Evolutionary conservation across 2,329 filamentous ascomycete genomes (phyloP), one percentile per base, ranked within the genome.

Genomic region (Aspergillus terreus): DNA sequence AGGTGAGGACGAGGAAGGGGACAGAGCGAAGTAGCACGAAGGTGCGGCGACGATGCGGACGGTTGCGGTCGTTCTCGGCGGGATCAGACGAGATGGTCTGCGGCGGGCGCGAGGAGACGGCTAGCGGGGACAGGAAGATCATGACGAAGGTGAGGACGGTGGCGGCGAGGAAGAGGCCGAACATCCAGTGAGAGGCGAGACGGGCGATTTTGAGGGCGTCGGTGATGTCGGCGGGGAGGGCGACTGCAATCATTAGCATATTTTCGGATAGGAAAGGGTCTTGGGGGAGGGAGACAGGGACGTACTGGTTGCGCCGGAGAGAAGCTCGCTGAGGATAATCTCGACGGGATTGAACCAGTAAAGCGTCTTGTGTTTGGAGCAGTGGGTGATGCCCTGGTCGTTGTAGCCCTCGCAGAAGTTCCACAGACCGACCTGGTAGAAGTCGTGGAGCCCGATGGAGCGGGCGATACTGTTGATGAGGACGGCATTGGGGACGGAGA

Each of bases 331-430:
- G 56, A 90, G 77, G 44, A 97, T 76, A 59, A 96, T 90, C 51
- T 86, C 76, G 40, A 96, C 86, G 0, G 92, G 92, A 68, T 96
- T 90, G 76, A 96, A 96, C 86, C 89, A 95, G 74, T 89, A 97
- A 50, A 92, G 77, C 6, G 78, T 76, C 62, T 82, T 63, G 0
- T 90, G 87, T 5, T 74, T 72, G 6, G 87, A 91, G 72, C 92
- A 97, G 56, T 76, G 74, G 0, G 89, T 92, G 56, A 94, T 84
- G 9, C 71, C 71, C 71, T 86, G 78, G 60, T 82, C 79, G 50
- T 82, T 76, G 70, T 92, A 95, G 17, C 92, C 92, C 69, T 95
- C 89, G 71, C 92, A 97, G 70, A 87, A 96, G 53, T 85, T 87
- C 92, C 92, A 97, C 38, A 96, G 74, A 5, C 92, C 92, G 25